Percentiles rank a stretch among this genome's conserved stretches.
These are phyloP conservation scores for Elsinoe necatrix DNA, from an alignment of 2,329 filamentous ascomycete species.

Conservation along the genomic window DNA sequence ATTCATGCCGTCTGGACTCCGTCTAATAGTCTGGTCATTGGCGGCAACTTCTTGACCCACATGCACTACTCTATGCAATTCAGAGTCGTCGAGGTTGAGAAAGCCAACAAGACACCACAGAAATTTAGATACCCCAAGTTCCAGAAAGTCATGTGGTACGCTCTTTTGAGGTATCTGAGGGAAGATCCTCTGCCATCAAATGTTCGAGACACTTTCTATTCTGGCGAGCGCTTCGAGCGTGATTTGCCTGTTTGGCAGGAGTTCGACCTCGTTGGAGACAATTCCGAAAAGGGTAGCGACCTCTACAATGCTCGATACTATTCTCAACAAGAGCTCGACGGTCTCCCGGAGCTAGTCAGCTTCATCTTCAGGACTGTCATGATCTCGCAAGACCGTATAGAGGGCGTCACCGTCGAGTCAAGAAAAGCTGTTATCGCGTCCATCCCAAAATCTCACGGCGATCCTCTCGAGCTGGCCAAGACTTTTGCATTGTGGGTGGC, in stretches of 20 bases:
- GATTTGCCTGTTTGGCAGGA: conserved; percentile 51
- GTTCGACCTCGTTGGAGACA: conserved; percentile 45
- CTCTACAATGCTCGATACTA: conserved; percentile 55
- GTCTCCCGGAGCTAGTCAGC: conserved; percentile 49
- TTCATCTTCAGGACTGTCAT: conserved; percentile 57
- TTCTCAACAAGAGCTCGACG: conserved; percentile 53
- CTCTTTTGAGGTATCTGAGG: conserved; percentile 54
- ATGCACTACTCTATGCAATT: conserved; percentile 61
- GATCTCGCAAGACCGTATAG: conserved; percentile 52
- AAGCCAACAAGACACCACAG: conserved; percentile 55
- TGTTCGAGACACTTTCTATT: conserved; percentile 47
- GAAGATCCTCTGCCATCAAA: conserved; percentile 54
- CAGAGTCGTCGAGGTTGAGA: conserved; percentile 57
- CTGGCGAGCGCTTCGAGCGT: conserved; percentile 49
- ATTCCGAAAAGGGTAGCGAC: conserved; percentile 43
- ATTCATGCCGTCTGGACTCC: conserved; percentile 66
- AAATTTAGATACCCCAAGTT: conserved; percentile 62
- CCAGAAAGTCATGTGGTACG: conserved; percentile 62
- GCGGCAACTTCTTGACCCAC: conserved; percentile 60
- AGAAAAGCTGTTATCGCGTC: conserved; percentile 53
- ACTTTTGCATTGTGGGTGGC: conserved; percentile 57
- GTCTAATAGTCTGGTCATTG: conserved; percentile 59
- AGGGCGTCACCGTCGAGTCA: conserved; percentile 50
- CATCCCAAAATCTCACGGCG: conserved; percentile 54
- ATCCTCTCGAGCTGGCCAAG: conserved; percentile 52